These are phyloP conservation scores for Ogataea saltuana DNA, from an alignment of 805 yeast species.

Conservation along the genomic window DNA sequence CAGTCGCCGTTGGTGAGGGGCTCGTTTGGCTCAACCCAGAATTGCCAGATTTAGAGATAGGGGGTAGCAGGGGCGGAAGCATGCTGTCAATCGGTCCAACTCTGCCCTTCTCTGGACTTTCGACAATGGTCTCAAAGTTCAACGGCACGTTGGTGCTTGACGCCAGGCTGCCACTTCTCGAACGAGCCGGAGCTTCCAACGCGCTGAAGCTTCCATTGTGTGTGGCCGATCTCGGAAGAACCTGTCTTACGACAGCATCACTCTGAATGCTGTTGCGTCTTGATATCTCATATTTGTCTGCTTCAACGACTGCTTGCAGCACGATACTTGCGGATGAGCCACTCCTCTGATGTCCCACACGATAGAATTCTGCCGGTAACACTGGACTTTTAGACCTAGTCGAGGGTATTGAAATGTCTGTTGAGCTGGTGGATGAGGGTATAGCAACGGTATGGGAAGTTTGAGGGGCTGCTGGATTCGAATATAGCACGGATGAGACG, in stretches of 20 bases:
- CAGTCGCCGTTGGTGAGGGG: conserved; percentile 42
- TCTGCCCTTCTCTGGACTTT: conserved; percentile 39
- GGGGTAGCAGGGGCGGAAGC: conserved; percentile 32
- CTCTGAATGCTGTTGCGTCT: conserved; percentile 35
- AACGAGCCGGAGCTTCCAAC: conserved; percentile 10
- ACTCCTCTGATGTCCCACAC: conserved; percentile 28
- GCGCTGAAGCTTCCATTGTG: conserved; percentile 13
- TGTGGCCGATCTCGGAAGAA: conserved; percentile 39
- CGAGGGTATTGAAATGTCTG: conserved; percentile 26
- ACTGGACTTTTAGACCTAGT: conserved; percentile 17
- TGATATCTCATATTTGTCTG: conserved; percentile 44
- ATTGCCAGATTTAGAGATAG: conserved; percentile 22
- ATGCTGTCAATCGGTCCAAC: conserved; percentile 10
- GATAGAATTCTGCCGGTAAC: conserved; percentile 16
- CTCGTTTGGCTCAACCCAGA: conserved; percentile 13
- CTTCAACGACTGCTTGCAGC: conserved; percentile 72
- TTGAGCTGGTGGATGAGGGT: conserved; percentile 30
- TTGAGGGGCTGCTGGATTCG: conserved; percentile 66
- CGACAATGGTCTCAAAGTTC: conserved; percentile 48
- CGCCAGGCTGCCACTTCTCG: conserved; percentile 20
- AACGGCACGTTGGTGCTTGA: conserved; percentile 12
- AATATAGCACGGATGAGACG: conserved; percentile 39
- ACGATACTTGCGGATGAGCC: conserved; percentile 64
- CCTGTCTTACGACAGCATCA: conserved; percentile 18
- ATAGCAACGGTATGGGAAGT: conserved; percentile 47